Conservation (phyloP, 805 yeast species). For the Wickerhamomyces chambardii region DNA sequence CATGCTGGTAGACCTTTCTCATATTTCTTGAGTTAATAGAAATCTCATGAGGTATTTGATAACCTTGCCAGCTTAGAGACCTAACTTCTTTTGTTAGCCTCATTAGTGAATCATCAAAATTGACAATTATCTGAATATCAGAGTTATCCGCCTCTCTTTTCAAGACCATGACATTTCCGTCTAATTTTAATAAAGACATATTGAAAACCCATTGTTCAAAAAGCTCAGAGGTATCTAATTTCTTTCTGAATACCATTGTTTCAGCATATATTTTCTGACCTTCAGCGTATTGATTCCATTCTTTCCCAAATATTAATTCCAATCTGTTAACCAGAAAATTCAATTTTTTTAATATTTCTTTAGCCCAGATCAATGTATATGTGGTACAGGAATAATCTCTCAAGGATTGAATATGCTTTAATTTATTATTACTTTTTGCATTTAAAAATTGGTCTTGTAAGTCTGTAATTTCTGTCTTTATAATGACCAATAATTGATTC, state of each 20-base stretch:
- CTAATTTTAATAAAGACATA: slow-evolving; percentile 11
- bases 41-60: slow-evolving; percentile 47
- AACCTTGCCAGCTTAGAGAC: slow-evolving; percentile 38
- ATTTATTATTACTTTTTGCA: slow-evolving; percentile 25
- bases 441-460: slow-evolving; percentile 30
- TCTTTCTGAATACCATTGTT: slow-evolving; percentile 32
- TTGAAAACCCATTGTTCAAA: slow-evolving; percentile 42
- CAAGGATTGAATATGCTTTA: slow-evolving; percentile 24
- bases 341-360: slow-evolving; percentile 38
- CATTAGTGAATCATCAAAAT: slow-evolving; percentile 38
- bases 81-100: slow-evolving; percentile 44
- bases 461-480: slow-evolving; percentile 34
- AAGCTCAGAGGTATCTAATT: slow-evolving; percentile 31
- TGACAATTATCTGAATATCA: slow-evolving; percentile 29
- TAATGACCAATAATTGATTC: slow-evolving; percentile 34
- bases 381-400: slow-evolving; percentile 40
- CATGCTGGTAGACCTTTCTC: slow-evolving; percentile 46
- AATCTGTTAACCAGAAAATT: slow-evolving; percentile 32
- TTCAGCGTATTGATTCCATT: slow-evolving; percentile 55
- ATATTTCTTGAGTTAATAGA: slow-evolving; percentile 37
- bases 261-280: slow-evolving; percentile 56
- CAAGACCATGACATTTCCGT: slow-evolving; percentile 32
- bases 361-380: slow-evolving; percentile 40
- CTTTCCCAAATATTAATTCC: slow-evolving; percentile 44
- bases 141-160: slow-evolving; percentile 14